phyloP scores from a whole-genome alignment of 108 stramenopile species.

The Aureococcus anophagefferens region DNA sequence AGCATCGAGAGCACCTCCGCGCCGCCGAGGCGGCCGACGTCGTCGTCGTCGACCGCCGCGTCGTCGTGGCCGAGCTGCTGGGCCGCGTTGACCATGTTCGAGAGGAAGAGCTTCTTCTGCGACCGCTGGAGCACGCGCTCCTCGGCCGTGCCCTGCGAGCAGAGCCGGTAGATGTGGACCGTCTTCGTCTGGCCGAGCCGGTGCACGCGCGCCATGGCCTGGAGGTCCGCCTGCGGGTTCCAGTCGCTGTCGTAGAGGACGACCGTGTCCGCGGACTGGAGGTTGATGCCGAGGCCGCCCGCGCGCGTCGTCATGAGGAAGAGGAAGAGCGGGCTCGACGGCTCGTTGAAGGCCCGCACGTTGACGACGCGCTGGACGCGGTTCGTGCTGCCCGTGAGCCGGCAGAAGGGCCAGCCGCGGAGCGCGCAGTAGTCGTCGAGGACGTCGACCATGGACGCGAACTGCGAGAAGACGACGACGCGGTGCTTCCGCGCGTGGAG shows the following conservation, averaged over 20 bases:
- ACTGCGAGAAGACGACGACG: slow-evolving; percentile 78
- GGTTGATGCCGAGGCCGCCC: slow-evolving; percentile 84
- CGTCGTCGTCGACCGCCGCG: no score
- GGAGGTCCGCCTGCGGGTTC: slow-evolving; percentile 87
- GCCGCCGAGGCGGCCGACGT: no score
- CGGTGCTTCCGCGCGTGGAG: slow-evolving; percentile 62
- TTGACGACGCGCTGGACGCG: slow-evolving; percentile 67
- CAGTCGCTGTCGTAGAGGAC: slow-evolving; percentile 72
- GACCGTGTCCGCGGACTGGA: slow-evolving; percentile 85
- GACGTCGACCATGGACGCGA: slow-evolving; percentile 74
- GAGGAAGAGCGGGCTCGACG: slow-evolving; percentile 52
- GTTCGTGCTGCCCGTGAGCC: slow-evolving; percentile 60
- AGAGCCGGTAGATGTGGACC: slow-evolving; percentile 72
- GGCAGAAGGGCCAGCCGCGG: slow-evolving; percentile 64
- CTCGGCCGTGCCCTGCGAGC: slow-evolving; percentile 79
- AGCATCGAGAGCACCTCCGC: slow-evolving; percentile 43
- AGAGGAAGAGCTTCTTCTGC: slow-evolving; percentile 66
- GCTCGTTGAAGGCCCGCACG: slow-evolving; percentile 75
- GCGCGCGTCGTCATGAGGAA: slow-evolving; percentile 86
- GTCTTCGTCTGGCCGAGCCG: slow-evolving; percentile 90
- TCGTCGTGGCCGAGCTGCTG: no score
- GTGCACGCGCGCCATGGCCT: slow-evolving; percentile 90
- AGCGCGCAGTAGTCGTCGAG: slow-evolving; percentile 70
- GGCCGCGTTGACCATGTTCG: slow-evolving; percentile 51
- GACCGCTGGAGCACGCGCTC: slow-evolving; percentile 69